Evolutionary conservation across 768 basidiomycete genomes (phyloP).

Genomic region (Lactifluus subvellereus): DNA sequence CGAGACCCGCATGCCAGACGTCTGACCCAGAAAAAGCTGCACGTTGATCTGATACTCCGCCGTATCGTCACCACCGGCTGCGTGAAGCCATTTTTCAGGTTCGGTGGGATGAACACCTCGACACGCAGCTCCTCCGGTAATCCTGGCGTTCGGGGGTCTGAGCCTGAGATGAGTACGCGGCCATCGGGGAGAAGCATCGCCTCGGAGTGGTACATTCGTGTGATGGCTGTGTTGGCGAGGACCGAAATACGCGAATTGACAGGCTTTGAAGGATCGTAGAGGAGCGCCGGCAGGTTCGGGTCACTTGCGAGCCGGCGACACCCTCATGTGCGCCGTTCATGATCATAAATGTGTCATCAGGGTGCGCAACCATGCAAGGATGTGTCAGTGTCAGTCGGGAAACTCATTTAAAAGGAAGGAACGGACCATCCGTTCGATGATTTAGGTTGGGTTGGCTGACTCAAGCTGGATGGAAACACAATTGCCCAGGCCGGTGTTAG

Average conservation of each 20-base stretch:
- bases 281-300: slow-evolving; percentile 57
- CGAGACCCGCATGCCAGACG: slow-evolving; percentile 49
- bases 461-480: slow-evolving; percentile 70
- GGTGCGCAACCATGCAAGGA: slow-evolving; percentile 62
- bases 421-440: slow-evolving; percentile 72
- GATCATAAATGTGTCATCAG: slow-evolving; percentile 70
- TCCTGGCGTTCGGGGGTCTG: slow-evolving; percentile 55
- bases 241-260: slow-evolving; percentile 59
- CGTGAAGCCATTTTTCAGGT: slow-evolving; percentile 55
- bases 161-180: slow-evolving; percentile 69
- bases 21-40: slow-evolving; percentile 37
- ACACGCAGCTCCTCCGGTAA: slow-evolving; percentile 76
- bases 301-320: slow-evolving; percentile 57
- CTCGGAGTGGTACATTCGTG: slow-evolving; percentile 75
- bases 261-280: slow-evolving; percentile 64
- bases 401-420: slow-evolving; percentile 37
- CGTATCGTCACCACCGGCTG: slow-evolving; percentile 60
- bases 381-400: background rate
- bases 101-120: slow-evolving; percentile 83
- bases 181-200: slow-evolving; percentile 71
- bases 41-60: slow-evolving; percentile 50
- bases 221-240: slow-evolving; percentile 60
- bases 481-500: slow-evolving; percentile 55
- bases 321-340: slow-evolving; percentile 69
- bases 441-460: slow-evolving; percentile 54